These are phyloP conservation scores for Vitis labrusca DNA, from an alignment of 164 flowering plant genomes.

Conservation along the genomic window DNA sequence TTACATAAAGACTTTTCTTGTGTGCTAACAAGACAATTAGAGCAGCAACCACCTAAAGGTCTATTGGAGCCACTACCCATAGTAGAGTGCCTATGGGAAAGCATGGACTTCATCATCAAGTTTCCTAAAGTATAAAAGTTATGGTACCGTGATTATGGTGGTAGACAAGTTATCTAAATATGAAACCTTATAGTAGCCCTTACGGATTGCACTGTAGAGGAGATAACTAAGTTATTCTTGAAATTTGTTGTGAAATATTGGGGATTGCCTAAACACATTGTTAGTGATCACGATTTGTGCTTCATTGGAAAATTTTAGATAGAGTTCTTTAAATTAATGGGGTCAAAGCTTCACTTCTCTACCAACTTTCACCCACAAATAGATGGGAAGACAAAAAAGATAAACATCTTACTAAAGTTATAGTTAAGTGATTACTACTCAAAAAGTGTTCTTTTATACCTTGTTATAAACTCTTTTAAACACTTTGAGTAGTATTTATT, in stretches of 20 bases:
- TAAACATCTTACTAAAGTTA: not conserved
- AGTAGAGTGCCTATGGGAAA: too few relatives aligned
- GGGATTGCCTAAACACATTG: not conserved
- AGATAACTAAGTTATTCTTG: constrained; percentile 1
- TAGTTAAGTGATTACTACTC: too few relatives aligned
- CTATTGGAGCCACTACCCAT: too few relatives aligned
- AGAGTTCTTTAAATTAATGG: not conserved
- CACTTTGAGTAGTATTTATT: too few relatives aligned
- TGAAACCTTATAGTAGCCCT: not conserved
- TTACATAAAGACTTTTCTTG: constrained; percentile 12
- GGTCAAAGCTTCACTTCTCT: not conserved
- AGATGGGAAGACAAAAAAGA: not conserved
- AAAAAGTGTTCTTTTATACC: too few relatives aligned
- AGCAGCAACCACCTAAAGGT: not conserved
- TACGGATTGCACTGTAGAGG: not conserved
- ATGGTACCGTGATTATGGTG: not conserved
- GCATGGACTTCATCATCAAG: too few relatives aligned
- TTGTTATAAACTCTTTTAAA: too few relatives aligned
- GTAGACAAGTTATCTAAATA: constrained; percentile 14
- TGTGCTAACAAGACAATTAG: constrained; percentile 19
- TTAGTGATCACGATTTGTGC: not conserved
- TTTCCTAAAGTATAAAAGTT: too few relatives aligned
- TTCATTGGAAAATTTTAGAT: constrained; percentile 1
- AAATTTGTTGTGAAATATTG: not conserved
- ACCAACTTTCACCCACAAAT: not conserved